These are phyloP conservation scores for Simplicillium aogashimaense DNA, from an alignment of 2,329 filamentous ascomycete species.

Conservation along the genomic window DNA sequence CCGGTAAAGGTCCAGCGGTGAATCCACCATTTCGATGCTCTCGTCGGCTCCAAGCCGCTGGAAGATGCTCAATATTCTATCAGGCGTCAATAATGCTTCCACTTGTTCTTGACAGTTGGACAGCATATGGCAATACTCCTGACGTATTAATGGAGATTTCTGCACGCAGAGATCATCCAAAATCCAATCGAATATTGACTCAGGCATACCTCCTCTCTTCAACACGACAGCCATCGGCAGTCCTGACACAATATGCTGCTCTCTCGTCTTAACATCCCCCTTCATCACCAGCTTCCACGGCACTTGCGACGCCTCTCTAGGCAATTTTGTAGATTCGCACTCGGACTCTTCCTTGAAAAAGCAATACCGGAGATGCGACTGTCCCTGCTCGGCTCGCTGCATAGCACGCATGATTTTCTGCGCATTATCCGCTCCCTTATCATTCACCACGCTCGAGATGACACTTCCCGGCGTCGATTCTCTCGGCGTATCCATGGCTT, in stretches of 20 bases:
- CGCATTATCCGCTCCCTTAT: conserved; percentile 30
- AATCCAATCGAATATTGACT: conserved; percentile 59
- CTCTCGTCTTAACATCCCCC: conserved; percentile 31
- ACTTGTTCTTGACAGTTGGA: conserved; percentile 33
- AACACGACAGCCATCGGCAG: conserved; percentile 42
- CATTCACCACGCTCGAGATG: conserved; percentile 21
- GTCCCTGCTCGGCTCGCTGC: conserved; percentile 34
- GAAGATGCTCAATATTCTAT: conserved; percentile 44
- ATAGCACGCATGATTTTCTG: conserved; percentile 38
- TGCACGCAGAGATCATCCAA: conserved; percentile 49
- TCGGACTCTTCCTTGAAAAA: conserved; percentile 35
- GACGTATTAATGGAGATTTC: conserved; percentile 41
- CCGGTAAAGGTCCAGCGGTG: conserved; percentile 12
- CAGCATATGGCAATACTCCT: conserved; percentile 50
- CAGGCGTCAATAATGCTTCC: conserved; percentile 31
- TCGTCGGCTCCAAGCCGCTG: conserved; percentile 44
- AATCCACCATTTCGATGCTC: conserved; percentile 25
- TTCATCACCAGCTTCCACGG: conserved; percentile 40
- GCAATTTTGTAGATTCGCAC: conserved; percentile 13
- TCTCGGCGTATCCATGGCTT: conserved; percentile 1
- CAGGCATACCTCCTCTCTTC: conserved; percentile 34
- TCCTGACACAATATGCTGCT: conserved; percentile 53
- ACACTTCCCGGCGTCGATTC: conserved; percentile 4
- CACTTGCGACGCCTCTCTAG: conserved; percentile 22
- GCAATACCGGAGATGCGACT: conserved; percentile 28